Conservation (phyloP, 352 stramenopile genomes). For the Pseudoperonospora humuli region DNA sequence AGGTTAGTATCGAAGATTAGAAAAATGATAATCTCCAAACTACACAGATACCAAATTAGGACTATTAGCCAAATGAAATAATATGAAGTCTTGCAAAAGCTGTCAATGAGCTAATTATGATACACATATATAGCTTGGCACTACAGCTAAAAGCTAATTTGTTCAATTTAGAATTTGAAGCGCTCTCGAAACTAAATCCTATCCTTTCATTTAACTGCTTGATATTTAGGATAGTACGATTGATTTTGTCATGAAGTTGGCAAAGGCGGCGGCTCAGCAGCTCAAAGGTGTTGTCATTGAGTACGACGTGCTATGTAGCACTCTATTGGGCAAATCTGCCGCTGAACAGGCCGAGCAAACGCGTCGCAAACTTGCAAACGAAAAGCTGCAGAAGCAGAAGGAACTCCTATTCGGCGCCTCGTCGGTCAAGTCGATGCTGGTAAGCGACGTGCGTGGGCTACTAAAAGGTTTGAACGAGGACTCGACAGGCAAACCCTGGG, state of each 20-base stretch:
- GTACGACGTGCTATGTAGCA: constrained; percentile 73
- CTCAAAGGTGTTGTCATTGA: constrained; percentile 72
- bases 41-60: no score
- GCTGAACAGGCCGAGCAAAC: constrained; percentile 27
- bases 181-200: no score
- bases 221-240: no score
- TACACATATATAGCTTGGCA: no score
- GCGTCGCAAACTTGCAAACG: constrained; percentile 17
- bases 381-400: constrained; percentile 10
- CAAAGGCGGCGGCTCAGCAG: constrained; percentile 54
- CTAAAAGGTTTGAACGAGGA: constrained; percentile 57
- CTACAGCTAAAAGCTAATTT: no score
- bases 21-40: no score
- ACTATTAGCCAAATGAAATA: no score
- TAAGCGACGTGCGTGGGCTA: constrained; percentile 51
- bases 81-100: no score
- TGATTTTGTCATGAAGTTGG: constrained; percentile 41
- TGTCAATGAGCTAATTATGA: no score
- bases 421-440: constrained; percentile 43
- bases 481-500: constrained; percentile 52
- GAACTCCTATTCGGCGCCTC: constrained; percentile 20
- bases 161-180: no score
- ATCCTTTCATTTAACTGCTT: no score
- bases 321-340: constrained; percentile 41
- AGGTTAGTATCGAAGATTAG: no score